Base-by-base conservation (phyloP, 208 protist species). In the Wallacemonas collosoma region DNA sequence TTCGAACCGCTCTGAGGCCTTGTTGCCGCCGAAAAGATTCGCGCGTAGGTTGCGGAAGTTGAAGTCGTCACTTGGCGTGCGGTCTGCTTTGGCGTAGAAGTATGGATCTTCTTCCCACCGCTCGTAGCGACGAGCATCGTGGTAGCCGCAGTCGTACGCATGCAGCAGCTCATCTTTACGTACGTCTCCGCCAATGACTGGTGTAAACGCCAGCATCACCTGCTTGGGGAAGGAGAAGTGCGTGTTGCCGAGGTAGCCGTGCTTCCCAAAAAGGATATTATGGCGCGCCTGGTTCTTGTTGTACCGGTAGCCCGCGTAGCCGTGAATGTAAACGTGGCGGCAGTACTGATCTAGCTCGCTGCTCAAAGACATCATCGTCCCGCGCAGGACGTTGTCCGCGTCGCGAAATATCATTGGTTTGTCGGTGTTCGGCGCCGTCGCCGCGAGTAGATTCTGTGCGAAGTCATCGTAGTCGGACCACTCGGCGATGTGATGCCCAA, bases 71-170 rank as follows among this genome's bases (percentile, higher is more conserved):
- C 77, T 85, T 38, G 89, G 87, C 6, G 84, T 88, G 53, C 91
- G 89, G 65, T 96, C 91, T 0, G 89, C 81, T 80, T 94, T 97
- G 14, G 89, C 83, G 71, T 85, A 97, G 72, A 88, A 88, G 76
- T 97, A 97, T 39, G 93, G 85, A 62, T 97, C 93, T 69, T 97
- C 93, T 68, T 97, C 93, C 90, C 93, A 97, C 9, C 93, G 89
- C 71, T 94, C 88, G 71, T 95, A 97, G 26, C 89, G 86, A 9
- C 86, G 78, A 2, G 93, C 93, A 55, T 97, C 93, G 71, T 94
- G 85, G 76, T 93, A 94, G 26, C 93, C 93, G 26, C 83, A 87
- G 64, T 97, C 90, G 74, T 91, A 97, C 43, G 91, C 89, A 72
- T 89, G 72, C 39, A 96, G 75, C 35, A 96, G 77, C 36, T 92